Evolutionary conservation across 345 rosid genomes (phyloP), one percentile per base, ranked within the genome.

Genomic region (Aquilaria yunnanensis): DNA sequence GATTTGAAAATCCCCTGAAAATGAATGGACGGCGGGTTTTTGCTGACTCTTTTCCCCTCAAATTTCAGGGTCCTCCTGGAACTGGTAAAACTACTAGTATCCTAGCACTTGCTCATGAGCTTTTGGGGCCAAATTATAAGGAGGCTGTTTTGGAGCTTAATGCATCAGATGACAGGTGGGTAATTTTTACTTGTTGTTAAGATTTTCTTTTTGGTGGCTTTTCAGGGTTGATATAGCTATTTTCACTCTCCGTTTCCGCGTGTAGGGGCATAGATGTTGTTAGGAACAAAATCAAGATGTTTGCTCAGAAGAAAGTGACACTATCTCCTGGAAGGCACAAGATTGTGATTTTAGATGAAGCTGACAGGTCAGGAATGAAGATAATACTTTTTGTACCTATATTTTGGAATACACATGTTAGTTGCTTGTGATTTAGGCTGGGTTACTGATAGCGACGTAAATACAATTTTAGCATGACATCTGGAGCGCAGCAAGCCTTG

Each of bases 401-500:
- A 32, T 61, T 54, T 30, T 54, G 37, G 31, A 54, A 0, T 37
- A 37, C 43, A 5, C 43, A 37, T 37, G 43, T 5, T 9, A 0
- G 43, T 2, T 37, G 5, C 8, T 37, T 37, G 43, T 4, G 43
- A 37, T 37, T 37, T 5, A 5, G 43, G 43, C 55, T 46, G 52
- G 29, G 11, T 14, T 41, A 54, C 32, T 54, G 48, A 56, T 47
- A 32, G 23, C 5, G 32, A 6, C 33, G 16, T 32, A 32, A 55
- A 32, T 47, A 31, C 45, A 48, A 45, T 32, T 54, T 54, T 70
- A 94, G 97, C 79, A 94, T 90, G 97, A 94, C 99, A 65, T 82
- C 97, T 67, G 99, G 96, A 76, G 96, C 99, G 49, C 96, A 90
- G 62, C 99, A 94, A 83, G 97, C 97, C 6, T 75, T 94, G 72